Base-by-base conservation (phyloP, 352 stramenopile species). In the Phytophthora niederhauseri region DNA sequence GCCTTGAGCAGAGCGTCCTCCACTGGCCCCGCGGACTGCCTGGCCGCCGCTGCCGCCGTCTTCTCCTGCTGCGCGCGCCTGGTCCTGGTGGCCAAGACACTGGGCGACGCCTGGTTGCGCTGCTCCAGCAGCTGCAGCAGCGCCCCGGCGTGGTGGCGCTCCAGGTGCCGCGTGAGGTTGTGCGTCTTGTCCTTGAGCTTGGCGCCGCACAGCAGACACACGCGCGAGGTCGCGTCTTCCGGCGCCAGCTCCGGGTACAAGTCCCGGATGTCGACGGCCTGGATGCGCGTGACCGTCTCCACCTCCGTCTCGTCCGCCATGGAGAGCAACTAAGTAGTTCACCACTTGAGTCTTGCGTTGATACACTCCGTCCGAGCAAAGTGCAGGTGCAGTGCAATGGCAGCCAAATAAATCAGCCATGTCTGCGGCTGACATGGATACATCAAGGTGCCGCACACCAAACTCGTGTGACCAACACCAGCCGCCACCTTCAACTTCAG, bases 101-200 rank as follows among this genome's bases (percentile, higher is more conserved):
- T 66, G 6, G 66, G 68, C 4, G 77, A 73, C 6, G 70, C 66
- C 6, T 73, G 57, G 4, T 63, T 70, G 17, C 78, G 81, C 50
- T 89, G 81, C 55, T 84, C 81, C 30, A 89, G 49, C 22, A 87
- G 22, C 75, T 86, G 80, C 36, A 85, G 49, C 50, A 89, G 55
- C 2, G 81, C 81, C 2, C 65, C 78, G 22, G 77, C 64, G 60
- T 87, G 81, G 45, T 87, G 81, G 22, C 81, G 74, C 68, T 89
- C 81, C 46, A 87, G 51, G 61, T 89, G 81, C 0, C 78, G 81
- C 64, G 76, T 89, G n/a, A 89, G 76, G 63, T 85, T 87, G 69
- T 89, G 81, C 26, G 81, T 89, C 70, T 87, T 89, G 72, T 89
- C 80, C 68, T 87, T 89, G 56, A 89, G 74, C 45, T 75, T 76